Conservation (phyloP, 345 rosid genomes). For the Eucalyptus dawsonii region DNA sequence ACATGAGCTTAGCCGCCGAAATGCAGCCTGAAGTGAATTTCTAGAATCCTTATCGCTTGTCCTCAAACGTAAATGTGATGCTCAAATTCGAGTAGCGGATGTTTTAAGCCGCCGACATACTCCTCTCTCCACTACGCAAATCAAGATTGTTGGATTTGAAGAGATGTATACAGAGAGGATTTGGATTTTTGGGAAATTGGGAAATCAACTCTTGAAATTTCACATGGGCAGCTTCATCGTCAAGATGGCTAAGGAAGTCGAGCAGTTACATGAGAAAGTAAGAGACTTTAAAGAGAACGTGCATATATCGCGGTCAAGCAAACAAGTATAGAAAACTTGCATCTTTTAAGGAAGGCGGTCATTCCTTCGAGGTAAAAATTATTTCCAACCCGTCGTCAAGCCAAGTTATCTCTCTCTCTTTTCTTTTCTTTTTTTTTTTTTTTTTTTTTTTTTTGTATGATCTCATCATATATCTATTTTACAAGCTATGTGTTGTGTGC, state of each 20-base stretch:
- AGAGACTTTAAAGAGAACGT: neutral
- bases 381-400: neutral
- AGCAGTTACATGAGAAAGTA: neutral
- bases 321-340: neutral
- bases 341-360: neutral
- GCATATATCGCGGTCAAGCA: neutral
- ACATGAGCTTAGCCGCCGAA: neutral
- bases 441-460: accelerated
- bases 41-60: neutral
- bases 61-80: neutral
- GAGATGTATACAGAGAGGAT: neutral
- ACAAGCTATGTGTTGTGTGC: too few species aligned
- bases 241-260: neutral
- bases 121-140: neutral
- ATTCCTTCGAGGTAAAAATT: neutral
- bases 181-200: neutral
- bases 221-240: neutral
- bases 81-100: neutral
- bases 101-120: neutral
- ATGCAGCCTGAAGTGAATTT: neutral
- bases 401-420: too few species aligned
- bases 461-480: too few species aligned
- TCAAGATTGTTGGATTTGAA: neutral
- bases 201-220: neutral
- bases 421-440: too few species aligned